Conservation (phyloP, 1,284 basidiomycete genomes). For the Earliella scabrosa region DNA sequence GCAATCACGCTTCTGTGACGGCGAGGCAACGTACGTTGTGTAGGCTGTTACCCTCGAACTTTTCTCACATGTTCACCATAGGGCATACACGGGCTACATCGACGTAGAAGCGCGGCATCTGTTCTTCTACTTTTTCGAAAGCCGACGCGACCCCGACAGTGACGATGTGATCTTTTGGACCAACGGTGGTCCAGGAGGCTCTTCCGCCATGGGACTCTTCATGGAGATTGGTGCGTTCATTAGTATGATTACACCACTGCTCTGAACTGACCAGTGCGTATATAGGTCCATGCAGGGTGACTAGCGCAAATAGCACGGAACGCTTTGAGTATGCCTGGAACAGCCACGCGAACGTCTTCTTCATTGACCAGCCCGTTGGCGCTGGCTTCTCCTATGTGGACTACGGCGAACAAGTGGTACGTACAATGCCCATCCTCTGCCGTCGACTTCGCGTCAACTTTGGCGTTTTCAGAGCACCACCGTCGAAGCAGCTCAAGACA, state of each 20-base stretch:
- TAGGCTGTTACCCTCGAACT: too few species aligned
- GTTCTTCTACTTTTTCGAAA: constrained; percentile 86
- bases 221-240: constrained; percentile 58
- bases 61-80: too few species aligned
- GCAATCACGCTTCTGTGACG: too few species aligned
- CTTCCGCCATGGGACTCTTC: constrained; percentile 63
- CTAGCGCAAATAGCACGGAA: constrained; percentile 42
- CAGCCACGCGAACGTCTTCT: constrained; percentile 69
- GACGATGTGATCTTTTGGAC: constrained; percentile 76
- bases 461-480: constrained; percentile 51
- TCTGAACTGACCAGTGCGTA: too few species aligned
- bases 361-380: constrained; percentile 68
- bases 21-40: too few species aligned
- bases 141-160: constrained; percentile 40
- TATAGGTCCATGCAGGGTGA: constrained; percentile 41
- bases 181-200: constrained; percentile 60
- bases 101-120: constrained; percentile 73
- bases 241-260: too few species aligned
- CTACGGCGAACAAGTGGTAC: constrained; percentile 66
- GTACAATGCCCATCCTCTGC: background rate
- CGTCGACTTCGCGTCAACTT: background rate
- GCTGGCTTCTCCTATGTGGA: constrained; percentile 77
- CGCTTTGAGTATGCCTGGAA: constrained; percentile 71
- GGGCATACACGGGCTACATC: constrained; percentile 57
- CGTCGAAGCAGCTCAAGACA: constrained; percentile 71